Evolutionary conservation across 257 asterid species (phyloP).

Genomic region (Scutellaria galericulata): DNA sequence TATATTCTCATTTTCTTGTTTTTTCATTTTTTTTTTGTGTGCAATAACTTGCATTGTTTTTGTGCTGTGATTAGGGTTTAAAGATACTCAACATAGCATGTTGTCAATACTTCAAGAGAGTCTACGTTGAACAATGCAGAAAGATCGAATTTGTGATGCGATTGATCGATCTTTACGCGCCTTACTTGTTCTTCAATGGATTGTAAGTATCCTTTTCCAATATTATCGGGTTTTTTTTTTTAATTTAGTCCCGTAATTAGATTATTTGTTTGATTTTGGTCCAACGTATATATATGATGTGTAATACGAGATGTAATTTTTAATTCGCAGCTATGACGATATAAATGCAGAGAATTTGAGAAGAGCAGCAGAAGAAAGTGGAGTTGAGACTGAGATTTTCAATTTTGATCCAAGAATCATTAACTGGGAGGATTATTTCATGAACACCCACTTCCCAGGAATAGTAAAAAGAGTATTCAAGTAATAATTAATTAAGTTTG

Average conservation of each 20-base stretch:
- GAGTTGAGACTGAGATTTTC: constrained; percentile 45
- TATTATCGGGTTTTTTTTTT: too few species aligned
- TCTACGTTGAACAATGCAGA: constrained; percentile 35
- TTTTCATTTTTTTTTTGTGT: background rate
- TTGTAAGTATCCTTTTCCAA: constrained; percentile 35
- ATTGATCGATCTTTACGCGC: constrained; percentile 47
- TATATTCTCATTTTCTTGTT: background rate
- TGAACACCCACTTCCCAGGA: constrained; percentile 55
- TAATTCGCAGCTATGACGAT: constrained; percentile 54
- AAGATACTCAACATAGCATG: constrained; percentile 36
- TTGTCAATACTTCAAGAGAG: constrained; percentile 41
- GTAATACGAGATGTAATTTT: too few species aligned
- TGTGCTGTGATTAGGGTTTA: constrained; percentile 33
- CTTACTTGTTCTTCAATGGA: constrained; percentile 53
- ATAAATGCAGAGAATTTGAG: constrained; percentile 55
- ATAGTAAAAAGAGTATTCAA: constrained; percentile 44
- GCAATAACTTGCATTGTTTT: background rate
- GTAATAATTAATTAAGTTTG: background rate
- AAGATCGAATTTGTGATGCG: constrained; percentile 44
- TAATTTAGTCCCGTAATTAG: too few species aligned
- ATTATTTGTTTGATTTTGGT: too few species aligned
- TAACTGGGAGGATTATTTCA: constrained; percentile 60
- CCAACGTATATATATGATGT: too few species aligned
- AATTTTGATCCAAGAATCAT: constrained; percentile 55
- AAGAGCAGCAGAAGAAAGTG: constrained; percentile 41